Conservation (phyloP, 2,329 filamentous ascomycete species). For the Phaeosphaeriaceae sp. region DNA sequence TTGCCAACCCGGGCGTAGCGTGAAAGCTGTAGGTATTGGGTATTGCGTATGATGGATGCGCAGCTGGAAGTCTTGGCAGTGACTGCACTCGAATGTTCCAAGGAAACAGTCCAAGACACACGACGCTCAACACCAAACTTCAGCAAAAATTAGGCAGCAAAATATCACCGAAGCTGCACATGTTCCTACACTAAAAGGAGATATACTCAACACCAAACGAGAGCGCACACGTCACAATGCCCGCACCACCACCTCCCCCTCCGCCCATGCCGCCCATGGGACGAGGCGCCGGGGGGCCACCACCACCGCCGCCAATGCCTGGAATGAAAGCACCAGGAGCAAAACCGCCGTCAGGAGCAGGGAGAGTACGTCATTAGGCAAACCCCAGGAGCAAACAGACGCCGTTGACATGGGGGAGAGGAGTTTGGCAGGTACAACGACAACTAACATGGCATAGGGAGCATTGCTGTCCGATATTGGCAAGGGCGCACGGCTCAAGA, state of each 20-base stretch:
- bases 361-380: slow-evolving; percentile 38
- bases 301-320: slow-evolving; percentile 46
- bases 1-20: no score
- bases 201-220: background rate
- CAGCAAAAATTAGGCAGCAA: slow-evolving; percentile 24
- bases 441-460: slow-evolving; percentile 62
- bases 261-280: slow-evolving; percentile 48
- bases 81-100: slow-evolving; percentile 15
- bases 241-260: slow-evolving; percentile 45
- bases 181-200: background rate
- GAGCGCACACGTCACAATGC: slow-evolving; percentile 36
- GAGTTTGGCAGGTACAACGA: background rate
- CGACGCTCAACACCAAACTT: slow-evolving; percentile 21
- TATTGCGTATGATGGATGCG: background rate
- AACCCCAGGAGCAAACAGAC: background rate
- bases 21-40: no score
- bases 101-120: slow-evolving; percentile 19
- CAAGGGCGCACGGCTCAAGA: slow-evolving; percentile 81
- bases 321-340: slow-evolving; percentile 41
- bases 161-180: slow-evolving; percentile 6
- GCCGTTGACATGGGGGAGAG: slow-evolving; percentile 9
- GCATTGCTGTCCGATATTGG: slow-evolving; percentile 86
- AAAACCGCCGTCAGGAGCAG: slow-evolving; percentile 40
- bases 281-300: slow-evolving; percentile 45
- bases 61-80: slow-evolving; percentile 4